Base-by-base conservation (phyloP, 306 rosid species). In the Corylus heterophylla region DNA sequence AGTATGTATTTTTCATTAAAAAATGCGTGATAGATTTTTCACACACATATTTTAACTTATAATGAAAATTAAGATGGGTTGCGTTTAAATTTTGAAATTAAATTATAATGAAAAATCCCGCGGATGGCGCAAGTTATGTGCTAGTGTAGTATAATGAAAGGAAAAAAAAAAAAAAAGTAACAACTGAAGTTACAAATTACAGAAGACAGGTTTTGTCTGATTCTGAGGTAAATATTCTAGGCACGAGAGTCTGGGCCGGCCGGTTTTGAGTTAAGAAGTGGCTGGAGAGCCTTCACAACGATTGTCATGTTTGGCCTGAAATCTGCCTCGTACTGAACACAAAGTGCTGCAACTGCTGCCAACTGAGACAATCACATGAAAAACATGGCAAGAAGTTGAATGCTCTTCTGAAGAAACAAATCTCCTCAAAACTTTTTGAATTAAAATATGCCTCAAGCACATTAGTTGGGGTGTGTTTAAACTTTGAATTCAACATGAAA, bases 271-370 rank as follows among this genome's bases (percentile, higher is more conserved):
- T 91, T 92, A 66, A 95, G 92, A 78, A 95, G 98, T 69, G 98
- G 98, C 73, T 95, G 98, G 5, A 95, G 88, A 75, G 98, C 98
- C 88, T 92, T 95, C 37, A 95, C 98, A 51, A 95, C 98, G 75
- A 95, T 95, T 0, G 98, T 95, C 98, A 95, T 95, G 81, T 95
- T 95, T 78, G 98, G 98, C 83, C 98, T 69, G 82, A 95, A 95
- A 74, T 95, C 98, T n/a, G 97, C 97, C 82, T 95, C 98, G 76
- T 95, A 95, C 58, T 95, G 98, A 77, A 95, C 98, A 84, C 98
- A 95, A 45, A 95, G 87, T 73, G 98, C 98, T 83, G 98, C 98
- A 47, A 95, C 98, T 22, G 98, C 98, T 71, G 98, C 98, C 90
- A 95, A 90, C 98, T 95, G 84, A 39, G 78, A 78, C 79, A 69